Base-by-base conservation (phyloP, 2,329 filamentous ascomycete genomes). In the Diaporthe humulicola region DNA sequence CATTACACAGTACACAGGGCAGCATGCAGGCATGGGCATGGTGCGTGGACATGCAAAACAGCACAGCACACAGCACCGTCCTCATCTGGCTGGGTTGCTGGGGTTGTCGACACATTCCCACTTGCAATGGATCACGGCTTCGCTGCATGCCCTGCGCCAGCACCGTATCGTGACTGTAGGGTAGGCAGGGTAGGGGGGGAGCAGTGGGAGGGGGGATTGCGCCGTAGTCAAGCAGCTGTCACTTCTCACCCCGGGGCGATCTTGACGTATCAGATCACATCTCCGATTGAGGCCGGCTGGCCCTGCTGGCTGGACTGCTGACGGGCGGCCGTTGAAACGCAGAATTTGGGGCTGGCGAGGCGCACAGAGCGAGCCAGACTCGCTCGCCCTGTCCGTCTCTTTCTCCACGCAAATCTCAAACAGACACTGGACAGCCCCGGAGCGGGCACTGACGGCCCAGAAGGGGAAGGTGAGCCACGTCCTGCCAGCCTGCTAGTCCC, bases 261-360 rank as follows among this genome's bases (percentile, higher is more conserved):
- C 70, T 71, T 71, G 70, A 61, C 70, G 56, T 50, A 71, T 71
- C 70, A 71, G 70, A 71, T 71, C 70, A 71, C 70, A 71, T 71
- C 70, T 71, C 56, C 56, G 70, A 57, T 50, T 61, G 40, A 54
- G 42, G 57, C 70, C 56, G 52, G 70, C 56, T 48, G 40, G 56
- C 40, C 70, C 56, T 40, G 70, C 56, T 48, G 40, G 56, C 40
- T 60, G 70, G 67, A 56, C 45, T 58, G 56, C 70, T 60, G 56
- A 50, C 30, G 30, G 58, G 45, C 52, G 42, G n/a, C 67, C 58
- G 69, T 60, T 71, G 70, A 71, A 71, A 61, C 70, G 42, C 42
- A 71, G 45, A 61, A 61, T 30, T 40, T 28, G 57, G 70, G 42
- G 56, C 64, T 67, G 30, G 45, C 45, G 64, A 38, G 40, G n/a